phyloP scores from a whole-genome alignment of 257 asterid species.

The Petunia axillaris region DNA sequence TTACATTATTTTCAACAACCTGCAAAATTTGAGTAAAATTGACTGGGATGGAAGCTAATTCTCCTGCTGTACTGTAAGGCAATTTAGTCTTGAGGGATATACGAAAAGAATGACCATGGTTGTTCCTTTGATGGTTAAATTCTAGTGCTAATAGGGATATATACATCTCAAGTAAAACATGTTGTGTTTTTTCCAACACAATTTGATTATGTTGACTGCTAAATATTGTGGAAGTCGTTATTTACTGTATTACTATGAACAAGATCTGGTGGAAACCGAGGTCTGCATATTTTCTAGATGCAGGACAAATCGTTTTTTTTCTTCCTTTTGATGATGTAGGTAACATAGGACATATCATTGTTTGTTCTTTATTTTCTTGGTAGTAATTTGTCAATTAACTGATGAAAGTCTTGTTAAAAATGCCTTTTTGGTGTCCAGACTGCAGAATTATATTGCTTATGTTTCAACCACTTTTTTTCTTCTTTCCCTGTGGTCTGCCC shows the following conservation, averaged over 20 bases:
- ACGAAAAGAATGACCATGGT: neutral
- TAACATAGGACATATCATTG: neutral
- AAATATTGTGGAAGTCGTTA: neutral
- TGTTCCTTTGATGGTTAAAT: neutral
- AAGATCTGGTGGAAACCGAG: neutral
- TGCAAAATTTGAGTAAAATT: neutral
- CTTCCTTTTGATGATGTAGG: too few species aligned
- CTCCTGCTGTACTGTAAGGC: neutral
- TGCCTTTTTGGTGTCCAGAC: neutral
- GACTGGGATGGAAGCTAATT: neutral
- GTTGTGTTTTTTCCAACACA: neutral
- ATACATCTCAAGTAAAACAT: neutral
- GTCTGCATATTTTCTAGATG: neutral
- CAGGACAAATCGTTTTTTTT: neutral
- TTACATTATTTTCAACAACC: neutral
- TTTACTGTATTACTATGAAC: neutral
- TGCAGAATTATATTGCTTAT: neutral
- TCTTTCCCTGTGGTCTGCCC: slow-evolving; percentile 24
- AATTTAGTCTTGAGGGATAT: neutral
- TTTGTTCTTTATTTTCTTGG: neutral
- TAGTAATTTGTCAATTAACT: neutral
- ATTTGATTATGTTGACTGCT: neutral
- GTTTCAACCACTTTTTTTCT: neutral
- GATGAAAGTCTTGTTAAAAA: neutral
- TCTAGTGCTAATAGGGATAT: neutral